A percentile compares a stretch with the other conserved stretches of the same genome.
These are phyloP conservation scores for Phytomonas francai DNA, from an alignment of 208 protist genomes.

Conservation along the genomic window DNA sequence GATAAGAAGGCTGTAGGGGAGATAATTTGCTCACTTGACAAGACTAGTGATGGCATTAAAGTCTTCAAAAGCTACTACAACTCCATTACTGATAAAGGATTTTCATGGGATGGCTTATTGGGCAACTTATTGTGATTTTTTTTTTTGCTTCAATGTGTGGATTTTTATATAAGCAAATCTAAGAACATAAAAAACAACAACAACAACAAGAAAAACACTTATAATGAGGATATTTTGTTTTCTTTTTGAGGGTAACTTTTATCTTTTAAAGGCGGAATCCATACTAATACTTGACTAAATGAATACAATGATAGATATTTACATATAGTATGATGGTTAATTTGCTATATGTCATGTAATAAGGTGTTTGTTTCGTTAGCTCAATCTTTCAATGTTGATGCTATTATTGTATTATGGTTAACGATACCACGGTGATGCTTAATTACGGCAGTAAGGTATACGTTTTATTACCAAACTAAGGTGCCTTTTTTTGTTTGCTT, in stretches of 20 bases:
- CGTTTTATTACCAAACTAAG: neutral
- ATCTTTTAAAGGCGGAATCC: neutral
- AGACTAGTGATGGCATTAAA: constrained; percentile 13
- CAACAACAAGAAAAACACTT: neutral
- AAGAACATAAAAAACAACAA: neutral
- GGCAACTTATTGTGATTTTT: constrained; percentile 14
- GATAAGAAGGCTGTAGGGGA: constrained; percentile 28
- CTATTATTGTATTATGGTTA: neutral
- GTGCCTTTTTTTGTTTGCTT: constrained; percentile 7
- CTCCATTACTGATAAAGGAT: constrained; percentile 25
- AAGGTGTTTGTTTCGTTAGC: neutral
- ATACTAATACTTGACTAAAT: neutral
- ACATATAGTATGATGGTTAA: neutral
- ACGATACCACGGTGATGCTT: neutral
- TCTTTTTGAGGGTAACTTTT: neutral
- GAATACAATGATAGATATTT: constrained; percentile 5
- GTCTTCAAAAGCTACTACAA: constrained; percentile 45
- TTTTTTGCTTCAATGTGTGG: neutral
- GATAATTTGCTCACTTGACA: constrained; percentile 29
- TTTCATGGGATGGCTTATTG: constrained; percentile 28
- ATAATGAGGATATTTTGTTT: neutral
- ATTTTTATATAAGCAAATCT: neutral
- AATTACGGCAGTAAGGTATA: neutral
- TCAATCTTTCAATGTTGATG: neutral
- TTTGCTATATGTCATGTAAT: neutral